Evolutionary conservation across 1,284 basidiomycete genomes (phyloP).

Genomic region (Ustilago cynodontis): DNA sequence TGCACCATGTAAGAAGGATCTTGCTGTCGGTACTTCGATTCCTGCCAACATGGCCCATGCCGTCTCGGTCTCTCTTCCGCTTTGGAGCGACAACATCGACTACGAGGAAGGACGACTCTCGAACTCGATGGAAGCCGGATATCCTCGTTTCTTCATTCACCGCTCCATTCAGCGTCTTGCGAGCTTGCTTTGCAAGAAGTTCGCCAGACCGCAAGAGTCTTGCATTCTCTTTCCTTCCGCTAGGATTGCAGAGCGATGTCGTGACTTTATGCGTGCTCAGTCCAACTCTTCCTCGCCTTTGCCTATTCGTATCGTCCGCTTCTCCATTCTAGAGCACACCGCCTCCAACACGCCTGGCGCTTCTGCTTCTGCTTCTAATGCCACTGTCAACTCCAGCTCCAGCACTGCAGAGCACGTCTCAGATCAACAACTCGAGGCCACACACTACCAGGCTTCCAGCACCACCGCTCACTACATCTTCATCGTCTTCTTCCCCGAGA

Average conservation of each 20-base stretch:
- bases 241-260: slow-evolving; percentile 57
- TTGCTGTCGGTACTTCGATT: slow-evolving; percentile 62
- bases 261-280: slow-evolving; percentile 62
- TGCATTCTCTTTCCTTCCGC: slow-evolving; percentile 64
- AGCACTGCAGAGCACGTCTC: slow-evolving; percentile 44
- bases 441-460: slow-evolving; percentile 26
- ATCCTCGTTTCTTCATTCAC: slow-evolving; percentile 97
- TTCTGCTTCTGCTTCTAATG: background rate
- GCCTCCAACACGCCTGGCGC: slow-evolving; percentile 3
- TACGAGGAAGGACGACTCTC: slow-evolving; percentile 92
- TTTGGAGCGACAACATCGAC: slow-evolving; percentile 90
- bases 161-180: slow-evolving; percentile 79
- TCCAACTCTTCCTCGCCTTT: slow-evolving; percentile 12
- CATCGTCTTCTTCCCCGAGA: slow-evolving; percentile 81
- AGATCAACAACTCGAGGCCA: slow-evolving; percentile 32
- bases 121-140: slow-evolving; percentile 89
- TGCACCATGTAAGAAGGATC: slow-evolving; percentile 39
- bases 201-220: slow-evolving; percentile 53
- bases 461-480: slow-evolving; percentile 70
- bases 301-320: slow-evolving; percentile 60
- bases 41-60: slow-evolving; percentile 77
- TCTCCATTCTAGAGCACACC: slow-evolving; percentile 52
- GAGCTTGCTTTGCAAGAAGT: slow-evolving; percentile 48
- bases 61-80: slow-evolving; percentile 95
- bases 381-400: slow-evolving; percentile 24